phyloP scores from a whole-genome alignment of 441 rosid species.

The Adansonia gregorii region DNA sequence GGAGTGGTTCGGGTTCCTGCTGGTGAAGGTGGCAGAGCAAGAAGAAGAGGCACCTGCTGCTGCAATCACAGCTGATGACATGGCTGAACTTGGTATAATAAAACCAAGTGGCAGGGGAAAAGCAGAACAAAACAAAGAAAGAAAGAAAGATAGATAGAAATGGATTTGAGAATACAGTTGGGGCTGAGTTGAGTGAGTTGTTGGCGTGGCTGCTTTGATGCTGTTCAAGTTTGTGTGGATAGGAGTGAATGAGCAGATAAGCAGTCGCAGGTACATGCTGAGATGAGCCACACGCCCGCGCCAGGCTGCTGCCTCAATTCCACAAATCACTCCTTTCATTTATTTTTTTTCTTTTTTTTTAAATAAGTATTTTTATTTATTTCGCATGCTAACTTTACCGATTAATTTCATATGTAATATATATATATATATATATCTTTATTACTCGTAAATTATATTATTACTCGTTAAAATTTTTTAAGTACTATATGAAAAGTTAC shows the following conservation, averaged over 20 bases:
- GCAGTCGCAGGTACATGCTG: background rate
- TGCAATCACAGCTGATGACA: constrained; percentile 58
- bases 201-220: background rate
- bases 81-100: constrained; percentile 5
- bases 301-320: background rate
- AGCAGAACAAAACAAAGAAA: background rate
- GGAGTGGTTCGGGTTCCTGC: constrained; percentile 42
- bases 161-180: background rate
- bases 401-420: no score
- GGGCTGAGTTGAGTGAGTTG: background rate
- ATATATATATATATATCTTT: no score
- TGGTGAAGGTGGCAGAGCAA: constrained; percentile 45
- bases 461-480: no score
- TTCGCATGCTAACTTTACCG: no score
- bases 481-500: no score
- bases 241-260: background rate
- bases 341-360: no score
- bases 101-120: background rate
- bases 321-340: background rate
- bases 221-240: constrained; percentile 11
- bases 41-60: constrained; percentile 62
- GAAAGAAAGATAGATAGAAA: constrained; percentile 23
- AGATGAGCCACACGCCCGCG: background rate
- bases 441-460: no score
- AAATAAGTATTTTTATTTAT: no score